A percentile compares a stretch with the other conserved stretches of the same genome.
Conservation (phyloP, 371 early-diverging fungal species). For the Mortierella polycephala region DNA sequence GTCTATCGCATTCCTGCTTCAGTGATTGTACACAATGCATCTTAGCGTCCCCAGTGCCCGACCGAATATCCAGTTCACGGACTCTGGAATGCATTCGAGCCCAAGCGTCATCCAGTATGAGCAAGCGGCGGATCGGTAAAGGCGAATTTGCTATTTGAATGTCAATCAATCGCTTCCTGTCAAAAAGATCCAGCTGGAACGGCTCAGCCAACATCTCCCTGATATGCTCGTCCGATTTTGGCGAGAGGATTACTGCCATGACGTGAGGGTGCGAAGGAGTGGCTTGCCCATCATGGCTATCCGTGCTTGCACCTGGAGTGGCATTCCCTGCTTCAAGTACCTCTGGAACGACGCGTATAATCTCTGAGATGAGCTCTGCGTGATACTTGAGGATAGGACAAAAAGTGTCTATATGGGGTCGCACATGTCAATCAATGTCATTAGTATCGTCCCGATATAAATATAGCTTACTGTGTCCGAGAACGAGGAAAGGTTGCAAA, state of each 20-base stretch:
- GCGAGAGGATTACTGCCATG: constrained; percentile 26
- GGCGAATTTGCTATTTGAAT: constrained; percentile 22
- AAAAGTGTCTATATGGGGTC: constrained; percentile 15
- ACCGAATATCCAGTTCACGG: background rate
- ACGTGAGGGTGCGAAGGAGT: background rate
- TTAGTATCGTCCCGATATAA: too few species aligned
- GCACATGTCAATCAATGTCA: background rate
- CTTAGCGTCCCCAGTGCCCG: constrained; percentile 8
- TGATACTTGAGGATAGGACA: constrained; percentile 44
- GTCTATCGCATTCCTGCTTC: constrained; percentile 11
- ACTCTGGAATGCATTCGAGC: constrained; percentile 16
- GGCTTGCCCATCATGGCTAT: background rate
- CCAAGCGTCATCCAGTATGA: constrained; percentile 36
- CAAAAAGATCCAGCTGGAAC: constrained; percentile 32
- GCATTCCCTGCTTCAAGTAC: background rate
- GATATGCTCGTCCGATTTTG: constrained; percentile 19
- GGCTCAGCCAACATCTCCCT: constrained; percentile 20
- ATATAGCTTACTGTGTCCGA: too few species aligned
- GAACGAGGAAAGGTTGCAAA: too few species aligned
- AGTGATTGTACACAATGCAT: constrained; percentile 9
- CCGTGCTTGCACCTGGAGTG: background rate
- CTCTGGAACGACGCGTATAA: constrained; percentile 25
- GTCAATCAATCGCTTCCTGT: constrained; percentile 19
- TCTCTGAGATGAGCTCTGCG: constrained; percentile 36
- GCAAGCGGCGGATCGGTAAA: background rate